phyloP scores from a whole-genome alignment of 192 early-diverging fungal species.

The Dimargaris cristalligena region DNA sequence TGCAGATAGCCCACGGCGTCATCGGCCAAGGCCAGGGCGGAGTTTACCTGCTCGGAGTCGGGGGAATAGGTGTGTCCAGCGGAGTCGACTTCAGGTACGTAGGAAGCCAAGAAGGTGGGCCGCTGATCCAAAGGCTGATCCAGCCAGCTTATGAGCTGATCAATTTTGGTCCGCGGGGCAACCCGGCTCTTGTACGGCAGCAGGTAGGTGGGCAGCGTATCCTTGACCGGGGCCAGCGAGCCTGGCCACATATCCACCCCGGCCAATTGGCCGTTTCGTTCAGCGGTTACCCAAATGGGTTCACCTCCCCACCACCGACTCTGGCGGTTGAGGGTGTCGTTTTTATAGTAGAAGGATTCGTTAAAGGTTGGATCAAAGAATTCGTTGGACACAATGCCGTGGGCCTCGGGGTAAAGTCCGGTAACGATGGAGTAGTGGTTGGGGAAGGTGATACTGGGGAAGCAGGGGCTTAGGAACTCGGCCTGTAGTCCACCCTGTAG shows the following conservation, averaged over 20 bases:
- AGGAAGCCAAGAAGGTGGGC: slow-evolving; percentile 58
- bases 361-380: slow-evolving; percentile 58
- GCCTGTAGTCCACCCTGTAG: slow-evolving; percentile 21
- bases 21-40: slow-evolving; percentile 34
- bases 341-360: slow-evolving; percentile 60
- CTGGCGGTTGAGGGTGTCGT: slow-evolving; percentile 38
- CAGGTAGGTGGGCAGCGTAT: slow-evolving; percentile 43
- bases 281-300: slow-evolving; percentile 84
- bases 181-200: slow-evolving; percentile 30
- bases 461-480: slow-evolving; percentile 28
- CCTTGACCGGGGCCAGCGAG: slow-evolving; percentile 37
- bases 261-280: slow-evolving; percentile 42
- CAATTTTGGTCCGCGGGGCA: slow-evolving; percentile 33
- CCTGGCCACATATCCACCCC: slow-evolving; percentile 85
- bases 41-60: slow-evolving; percentile 41
- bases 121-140: slow-evolving; percentile 47
- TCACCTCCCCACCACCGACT: slow-evolving; percentile 80
- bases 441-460: slow-evolving; percentile 63
- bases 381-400: slow-evolving; percentile 77
- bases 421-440: slow-evolving; percentile 88
- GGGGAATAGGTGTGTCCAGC: slow-evolving; percentile 62
- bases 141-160: slow-evolving; percentile 56
- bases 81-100: slow-evolving; percentile 65
- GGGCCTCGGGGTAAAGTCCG: slow-evolving; percentile 80
- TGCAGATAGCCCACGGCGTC: slow-evolving; percentile 39